A percentile compares a stretch with the other conserved stretches of the same genome.
Conservation (phyloP, 2,329 filamentous ascomycete genomes). For the Helminthosporium solani region DNA sequence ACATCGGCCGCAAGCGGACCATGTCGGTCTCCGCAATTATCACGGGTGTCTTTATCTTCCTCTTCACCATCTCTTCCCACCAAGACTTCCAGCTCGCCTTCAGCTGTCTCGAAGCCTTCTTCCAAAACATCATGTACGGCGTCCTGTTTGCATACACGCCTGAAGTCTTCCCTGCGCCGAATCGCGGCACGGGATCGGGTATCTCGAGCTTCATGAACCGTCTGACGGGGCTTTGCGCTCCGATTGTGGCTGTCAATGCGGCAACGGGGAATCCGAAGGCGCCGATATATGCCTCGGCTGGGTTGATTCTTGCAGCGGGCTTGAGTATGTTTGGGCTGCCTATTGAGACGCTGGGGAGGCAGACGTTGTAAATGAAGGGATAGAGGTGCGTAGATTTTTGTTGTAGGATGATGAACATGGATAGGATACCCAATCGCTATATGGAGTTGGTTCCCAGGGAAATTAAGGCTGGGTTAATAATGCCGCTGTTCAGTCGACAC, state of each 20-base stretch:
- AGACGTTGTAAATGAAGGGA: constrained; percentile 36
- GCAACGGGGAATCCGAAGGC: constrained; percentile 41
- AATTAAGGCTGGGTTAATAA: too few relatives aligned
- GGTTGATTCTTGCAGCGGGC: constrained; percentile 46
- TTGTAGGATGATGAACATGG: neutral
- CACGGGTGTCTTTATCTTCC: constrained; percentile 67
- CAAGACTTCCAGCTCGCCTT: constrained; percentile 63
- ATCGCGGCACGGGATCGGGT: constrained; percentile 70
- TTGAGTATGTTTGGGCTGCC: constrained; percentile 46
- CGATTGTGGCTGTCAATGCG: constrained; percentile 60
- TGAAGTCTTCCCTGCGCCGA: constrained; percentile 72
- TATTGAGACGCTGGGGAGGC: constrained; percentile 47
- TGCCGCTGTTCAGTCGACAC: too few relatives aligned
- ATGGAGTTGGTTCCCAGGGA: too few relatives aligned
- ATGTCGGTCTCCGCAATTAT: constrained; percentile 67
- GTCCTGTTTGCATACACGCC: constrained; percentile 76
- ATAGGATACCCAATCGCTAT: too few relatives aligned
- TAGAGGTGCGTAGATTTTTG: neutral
- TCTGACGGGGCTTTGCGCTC: constrained; percentile 66
- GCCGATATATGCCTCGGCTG: constrained; percentile 48
- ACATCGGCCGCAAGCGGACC: constrained; percentile 69
- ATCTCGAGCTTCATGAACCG: constrained; percentile 72
- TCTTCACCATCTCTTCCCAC: constrained; percentile 61
- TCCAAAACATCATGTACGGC: constrained; percentile 62
- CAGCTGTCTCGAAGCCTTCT: constrained; percentile 68